Base-by-base conservation (phyloP, 306 rosid species). In the Vicia sativa region DNA sequence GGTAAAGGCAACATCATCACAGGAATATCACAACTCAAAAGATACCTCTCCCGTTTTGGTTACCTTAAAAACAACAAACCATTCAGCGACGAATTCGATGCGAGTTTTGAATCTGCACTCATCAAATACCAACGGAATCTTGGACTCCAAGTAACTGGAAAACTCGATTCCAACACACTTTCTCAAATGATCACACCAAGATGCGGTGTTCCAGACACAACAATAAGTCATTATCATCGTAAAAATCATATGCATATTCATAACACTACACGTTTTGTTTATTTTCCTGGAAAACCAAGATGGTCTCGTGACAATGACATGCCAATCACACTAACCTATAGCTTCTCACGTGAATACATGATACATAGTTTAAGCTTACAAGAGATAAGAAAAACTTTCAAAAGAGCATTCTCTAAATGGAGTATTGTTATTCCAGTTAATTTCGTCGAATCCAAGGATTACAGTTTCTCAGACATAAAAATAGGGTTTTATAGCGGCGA, bases 401-500 rank as follows among this genome's bases (percentile, higher is more conserved):
- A 35, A 15, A 79, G 77, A 0, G 84, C 98, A 0, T 92, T 89
- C 59, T 9, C 61, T 0, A 70, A 78, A 7, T 92, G 98, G 98
- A 84, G 87, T 26, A 74, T 77, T 4, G 92, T 86, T 25, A 89
- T 84, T 63, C 98, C 96, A 0, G 85, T 92, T 35, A 79, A 79
- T 13, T 92, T 92, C 19, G 12, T 38, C 3, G 95, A 89, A 75
- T 28, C 72, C 0, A 72, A 79, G 0, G 92, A 84, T 52, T 85
- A 81, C 2, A 84, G 41, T 2, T 74, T 63, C 16, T 81, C 96
- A 0, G 89, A 92, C 0, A 76, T 92, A 9, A 85, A 63, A 50
- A 89, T 92, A 57, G 97, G 95, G 44, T 89, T 89, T 54, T 89
- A 82, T 70, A 60, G 19, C 0, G 97, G 95, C 1, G 92, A 92